phyloP scores from a whole-genome alignment of 768 basidiomycete species.

The Trametes cubensis region DNA sequence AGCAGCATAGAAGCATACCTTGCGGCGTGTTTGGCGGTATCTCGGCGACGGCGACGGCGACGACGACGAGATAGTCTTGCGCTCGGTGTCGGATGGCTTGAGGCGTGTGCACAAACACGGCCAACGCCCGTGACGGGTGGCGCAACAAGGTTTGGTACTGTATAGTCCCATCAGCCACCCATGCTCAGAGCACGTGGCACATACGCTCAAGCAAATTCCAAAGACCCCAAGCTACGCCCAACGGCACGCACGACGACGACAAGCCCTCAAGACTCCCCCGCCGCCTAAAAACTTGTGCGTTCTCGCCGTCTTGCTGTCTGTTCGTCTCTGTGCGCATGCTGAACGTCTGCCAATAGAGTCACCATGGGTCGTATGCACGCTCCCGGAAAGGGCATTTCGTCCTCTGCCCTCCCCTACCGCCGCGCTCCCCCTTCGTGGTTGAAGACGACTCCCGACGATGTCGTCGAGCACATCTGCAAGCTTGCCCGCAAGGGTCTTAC shows the following conservation, averaged over 20 bases:
- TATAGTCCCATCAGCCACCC: constrained; percentile 55
- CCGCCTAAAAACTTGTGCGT: constrained; percentile 42
- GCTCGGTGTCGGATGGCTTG: constrained; percentile 36
- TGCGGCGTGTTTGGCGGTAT: constrained; percentile 38
- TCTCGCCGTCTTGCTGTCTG: constrained; percentile 10
- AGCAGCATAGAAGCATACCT: constrained; percentile 39
- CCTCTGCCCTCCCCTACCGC: constrained; percentile 97
- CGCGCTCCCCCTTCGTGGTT: constrained; percentile 95
- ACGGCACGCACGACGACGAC: constrained; percentile 36
- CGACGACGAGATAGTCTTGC: constrained; percentile 38
- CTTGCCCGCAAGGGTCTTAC: constrained; percentile 97
- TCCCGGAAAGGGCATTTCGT: constrained; percentile 99
- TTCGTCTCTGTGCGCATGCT: constrained; percentile 1
- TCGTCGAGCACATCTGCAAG: constrained; percentile 95
- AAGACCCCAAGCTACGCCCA: constrained; percentile 29
- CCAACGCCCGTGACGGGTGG: constrained; percentile 35
- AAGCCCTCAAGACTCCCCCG: constrained; percentile 48
- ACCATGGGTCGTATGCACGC: constrained; percentile 99
- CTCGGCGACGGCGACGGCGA: constrained; percentile 44
- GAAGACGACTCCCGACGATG: constrained; percentile 94
- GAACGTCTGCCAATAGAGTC: constrained; percentile 29
- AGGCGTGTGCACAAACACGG: constrained; percentile 32
- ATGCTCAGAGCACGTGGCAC: constrained; percentile 36
- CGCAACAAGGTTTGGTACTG: constrained; percentile 61
- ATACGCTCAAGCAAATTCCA: constrained; percentile 21